Conservation (phyloP, 2,329 filamentous ascomycete species). For the Epichloe festucae region DNA sequence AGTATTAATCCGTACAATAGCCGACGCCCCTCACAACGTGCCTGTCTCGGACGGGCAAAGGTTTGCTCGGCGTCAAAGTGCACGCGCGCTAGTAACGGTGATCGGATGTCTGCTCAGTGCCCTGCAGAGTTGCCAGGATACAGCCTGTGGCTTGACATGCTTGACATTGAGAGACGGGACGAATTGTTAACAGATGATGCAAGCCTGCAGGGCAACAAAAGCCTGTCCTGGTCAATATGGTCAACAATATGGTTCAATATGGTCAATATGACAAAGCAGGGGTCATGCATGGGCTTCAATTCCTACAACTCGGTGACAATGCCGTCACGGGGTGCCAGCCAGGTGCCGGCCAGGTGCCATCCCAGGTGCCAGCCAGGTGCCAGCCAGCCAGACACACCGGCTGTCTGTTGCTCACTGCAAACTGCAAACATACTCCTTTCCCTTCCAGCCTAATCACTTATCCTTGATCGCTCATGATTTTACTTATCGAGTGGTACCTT, state of each 20-base stretch:
- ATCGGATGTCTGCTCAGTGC: background rate
- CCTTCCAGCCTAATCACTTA: too few species aligned
- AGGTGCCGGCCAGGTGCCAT: background rate
- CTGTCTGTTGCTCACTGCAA: too few species aligned
- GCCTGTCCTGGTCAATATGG: background rate
- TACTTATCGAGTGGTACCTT: background rate
- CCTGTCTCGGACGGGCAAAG: background rate
- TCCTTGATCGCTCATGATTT: background rate
- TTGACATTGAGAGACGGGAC: background rate
- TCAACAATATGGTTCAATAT: background rate
- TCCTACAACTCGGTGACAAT: slow-evolving; percentile 1
- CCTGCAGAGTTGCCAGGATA: background rate
- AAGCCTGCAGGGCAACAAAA: background rate
- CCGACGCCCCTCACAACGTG: background rate
- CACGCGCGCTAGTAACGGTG: background rate
- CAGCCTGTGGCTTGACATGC: background rate
- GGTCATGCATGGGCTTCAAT: background rate
- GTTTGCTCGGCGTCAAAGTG: background rate
- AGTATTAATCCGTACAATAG: background rate
- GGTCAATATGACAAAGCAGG: background rate
- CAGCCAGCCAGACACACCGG: too few species aligned
- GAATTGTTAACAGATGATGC: background rate
- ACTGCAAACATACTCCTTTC: too few species aligned
- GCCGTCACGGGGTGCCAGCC: background rate
- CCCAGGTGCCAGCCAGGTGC: too few species aligned